Evolutionary conservation across 129 eudicot species (phyloP).

Genomic region (Sambucus nigra): DNA sequence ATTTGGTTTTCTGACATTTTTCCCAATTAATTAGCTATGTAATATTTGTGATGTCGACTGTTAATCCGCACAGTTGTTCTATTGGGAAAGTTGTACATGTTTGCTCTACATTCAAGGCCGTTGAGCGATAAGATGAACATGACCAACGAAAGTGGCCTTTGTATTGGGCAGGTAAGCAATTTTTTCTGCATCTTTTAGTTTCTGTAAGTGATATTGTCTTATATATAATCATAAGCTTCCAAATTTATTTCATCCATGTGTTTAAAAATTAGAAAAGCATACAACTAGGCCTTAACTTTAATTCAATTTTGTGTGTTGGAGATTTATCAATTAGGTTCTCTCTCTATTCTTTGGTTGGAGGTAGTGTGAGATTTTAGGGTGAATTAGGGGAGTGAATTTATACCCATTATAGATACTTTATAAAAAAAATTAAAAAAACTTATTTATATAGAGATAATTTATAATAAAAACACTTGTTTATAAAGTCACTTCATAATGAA

Average conservation of each 20-base stretch:
- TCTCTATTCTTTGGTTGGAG: neutral
- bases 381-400: too few relatives aligned
- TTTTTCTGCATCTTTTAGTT: neutral
- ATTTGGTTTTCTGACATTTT: neutral
- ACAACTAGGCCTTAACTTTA: neutral
- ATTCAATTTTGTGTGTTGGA: neutral
- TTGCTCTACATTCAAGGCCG: constrained; percentile 11
- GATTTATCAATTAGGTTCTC: too few relatives aligned
- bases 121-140: constrained; percentile 4
- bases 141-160: constrained; percentile 13
- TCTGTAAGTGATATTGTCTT: neutral
- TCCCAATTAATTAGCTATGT: neutral
- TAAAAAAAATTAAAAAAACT: too few relatives aligned
- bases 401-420: too few relatives aligned
- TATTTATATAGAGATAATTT: too few relatives aligned
- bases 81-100: constrained; percentile 11
- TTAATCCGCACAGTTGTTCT: constrained; percentile 8
- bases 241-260: neutral
- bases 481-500: too few relatives aligned
- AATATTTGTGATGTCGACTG: neutral
- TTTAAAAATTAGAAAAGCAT: too few relatives aligned
- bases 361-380: neutral
- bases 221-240: neutral
- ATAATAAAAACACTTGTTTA: too few relatives aligned
- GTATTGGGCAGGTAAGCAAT: constrained; percentile 12